A percentile compares a stretch with the other conserved stretches of the same genome.
phyloP scores from a whole-genome alignment of 2,329 filamentous ascomycete genomes.

The Talaromyces sp. region DNA sequence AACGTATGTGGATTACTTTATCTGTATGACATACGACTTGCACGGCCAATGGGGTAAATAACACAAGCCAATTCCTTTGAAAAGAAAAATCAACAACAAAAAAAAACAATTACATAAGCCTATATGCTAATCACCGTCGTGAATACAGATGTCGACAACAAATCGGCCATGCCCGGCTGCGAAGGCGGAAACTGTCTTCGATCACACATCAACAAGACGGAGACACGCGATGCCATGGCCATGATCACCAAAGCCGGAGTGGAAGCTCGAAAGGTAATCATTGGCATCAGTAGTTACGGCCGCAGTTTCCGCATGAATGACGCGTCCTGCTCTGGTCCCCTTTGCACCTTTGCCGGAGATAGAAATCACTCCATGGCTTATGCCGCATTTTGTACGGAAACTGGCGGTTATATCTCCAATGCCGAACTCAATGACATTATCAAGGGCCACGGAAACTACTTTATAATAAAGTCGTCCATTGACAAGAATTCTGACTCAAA shows the following conservation, averaged over 20 bases:
- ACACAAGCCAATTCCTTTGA: background rate
- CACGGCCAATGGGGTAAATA: conserved; percentile 15
- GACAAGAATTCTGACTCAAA: conserved; percentile 9
- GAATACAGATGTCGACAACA: conserved; percentile 17
- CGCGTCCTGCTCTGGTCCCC: conserved; percentile 23
- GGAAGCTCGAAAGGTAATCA: conserved; percentile 25
- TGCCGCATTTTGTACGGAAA: conserved; percentile 33
- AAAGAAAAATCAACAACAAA: conserved; percentile 14
- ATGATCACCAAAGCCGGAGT: conserved; percentile 39
- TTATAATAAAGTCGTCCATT: conserved; percentile 6
- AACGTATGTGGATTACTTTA: conserved; percentile 27
- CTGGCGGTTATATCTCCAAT: conserved; percentile 35
- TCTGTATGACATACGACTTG: conserved; percentile 40
- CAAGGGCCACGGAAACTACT: background rate
- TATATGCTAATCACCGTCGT: too few relatives aligned
- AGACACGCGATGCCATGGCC: conserved; percentile 28
- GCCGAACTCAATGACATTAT: conserved; percentile 36
- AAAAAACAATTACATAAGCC: background rate
- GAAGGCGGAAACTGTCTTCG: conserved; percentile 27
- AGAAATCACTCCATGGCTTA: background rate
- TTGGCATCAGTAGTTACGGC: conserved; percentile 24
- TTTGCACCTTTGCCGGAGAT: conserved; percentile 29
- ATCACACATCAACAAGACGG: conserved; percentile 38
- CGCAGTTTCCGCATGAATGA: conserved; percentile 23
- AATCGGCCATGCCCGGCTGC: conserved; percentile 20